Evolutionary conservation across 2,329 filamentous ascomycete species (phyloP).

Genomic region (Colletotrichum simmondsii): DNA sequence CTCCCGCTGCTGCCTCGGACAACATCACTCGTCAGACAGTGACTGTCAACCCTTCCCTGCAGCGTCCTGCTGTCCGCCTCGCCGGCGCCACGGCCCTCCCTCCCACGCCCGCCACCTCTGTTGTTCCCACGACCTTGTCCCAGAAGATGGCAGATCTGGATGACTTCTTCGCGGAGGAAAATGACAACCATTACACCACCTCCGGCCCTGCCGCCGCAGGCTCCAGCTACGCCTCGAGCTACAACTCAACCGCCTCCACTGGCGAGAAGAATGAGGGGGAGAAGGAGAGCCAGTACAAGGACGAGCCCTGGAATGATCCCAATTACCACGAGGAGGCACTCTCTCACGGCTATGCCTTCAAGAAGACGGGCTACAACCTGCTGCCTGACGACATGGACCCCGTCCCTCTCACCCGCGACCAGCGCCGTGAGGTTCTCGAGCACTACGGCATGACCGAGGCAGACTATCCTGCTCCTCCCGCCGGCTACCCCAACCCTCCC

Average conservation of each 20-base stretch:
- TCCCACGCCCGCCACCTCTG: conserved; percentile 16
- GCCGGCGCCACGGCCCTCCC: background rate
- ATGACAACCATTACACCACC: conserved; percentile 1
- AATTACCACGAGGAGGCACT: conserved; percentile 24
- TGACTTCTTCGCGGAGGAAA: conserved; percentile 27
- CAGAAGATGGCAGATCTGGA: conserved; percentile 19
- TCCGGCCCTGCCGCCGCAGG: background rate
- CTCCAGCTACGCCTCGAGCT: background rate
- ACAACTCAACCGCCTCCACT: background rate
- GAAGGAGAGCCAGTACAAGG: background rate
- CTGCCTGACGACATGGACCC: conserved; percentile 7
- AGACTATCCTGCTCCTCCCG: conserved; percentile 22
- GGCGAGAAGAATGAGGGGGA: background rate
- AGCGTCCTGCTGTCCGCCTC: background rate
- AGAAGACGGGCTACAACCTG: conserved; percentile 6
- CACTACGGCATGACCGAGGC: conserved; percentile 15
- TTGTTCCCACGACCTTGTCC: background rate
- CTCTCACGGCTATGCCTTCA: conserved; percentile 19
- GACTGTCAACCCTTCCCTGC: background rate
- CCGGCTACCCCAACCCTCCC: conserved; percentile 15
- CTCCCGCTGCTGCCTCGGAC: background rate
- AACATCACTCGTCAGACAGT: conserved; percentile 17
- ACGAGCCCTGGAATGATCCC: conserved; percentile 17
- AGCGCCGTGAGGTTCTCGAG: conserved; percentile 16
- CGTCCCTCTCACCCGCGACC: conserved; percentile 10